These are phyloP conservation scores for Narthecium ossifragum DNA, from an alignment of 106 monocot genomes.

Conservation along the genomic window DNA sequence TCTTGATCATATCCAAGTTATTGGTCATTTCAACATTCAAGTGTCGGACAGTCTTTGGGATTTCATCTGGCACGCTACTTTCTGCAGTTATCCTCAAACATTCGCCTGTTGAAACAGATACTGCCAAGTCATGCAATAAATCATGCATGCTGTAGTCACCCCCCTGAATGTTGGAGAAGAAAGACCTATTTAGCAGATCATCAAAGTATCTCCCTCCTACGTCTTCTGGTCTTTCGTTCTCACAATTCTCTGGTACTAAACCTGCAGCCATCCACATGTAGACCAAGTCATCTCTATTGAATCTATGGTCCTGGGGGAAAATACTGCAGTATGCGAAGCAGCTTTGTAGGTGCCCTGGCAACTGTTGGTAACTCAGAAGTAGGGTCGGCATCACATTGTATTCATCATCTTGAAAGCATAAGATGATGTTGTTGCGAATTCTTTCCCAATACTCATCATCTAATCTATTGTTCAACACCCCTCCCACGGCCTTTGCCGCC, in stretches of 20 bases:
- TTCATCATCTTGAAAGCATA: background rate
- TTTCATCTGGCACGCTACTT: background rate
- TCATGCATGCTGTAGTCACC: background rate
- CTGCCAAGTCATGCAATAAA: background rate
- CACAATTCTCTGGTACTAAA: background rate
- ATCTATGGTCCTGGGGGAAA: background rate
- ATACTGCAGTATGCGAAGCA: background rate
- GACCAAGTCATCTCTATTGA: background rate
- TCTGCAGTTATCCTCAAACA: background rate
- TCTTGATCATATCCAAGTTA: background rate
- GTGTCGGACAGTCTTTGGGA: background rate
- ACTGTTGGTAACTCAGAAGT: background rate
- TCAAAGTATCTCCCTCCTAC: background rate
- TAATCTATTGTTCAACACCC: background rate
- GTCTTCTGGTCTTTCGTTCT: background rate
- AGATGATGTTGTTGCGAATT: background rate
- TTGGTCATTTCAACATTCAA: background rate
- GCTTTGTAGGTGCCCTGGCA: background rate
- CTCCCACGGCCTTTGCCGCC: no score
- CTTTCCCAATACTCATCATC: conserved; percentile 2
- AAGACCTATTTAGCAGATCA: background rate
- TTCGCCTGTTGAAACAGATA: background rate
- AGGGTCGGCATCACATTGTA: background rate
- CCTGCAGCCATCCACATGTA: background rate
- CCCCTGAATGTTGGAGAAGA: background rate